Evolutionary conservation across 1,284 basidiomycete genomes (phyloP).

Genomic region (Cerioporus squamosus): DNA sequence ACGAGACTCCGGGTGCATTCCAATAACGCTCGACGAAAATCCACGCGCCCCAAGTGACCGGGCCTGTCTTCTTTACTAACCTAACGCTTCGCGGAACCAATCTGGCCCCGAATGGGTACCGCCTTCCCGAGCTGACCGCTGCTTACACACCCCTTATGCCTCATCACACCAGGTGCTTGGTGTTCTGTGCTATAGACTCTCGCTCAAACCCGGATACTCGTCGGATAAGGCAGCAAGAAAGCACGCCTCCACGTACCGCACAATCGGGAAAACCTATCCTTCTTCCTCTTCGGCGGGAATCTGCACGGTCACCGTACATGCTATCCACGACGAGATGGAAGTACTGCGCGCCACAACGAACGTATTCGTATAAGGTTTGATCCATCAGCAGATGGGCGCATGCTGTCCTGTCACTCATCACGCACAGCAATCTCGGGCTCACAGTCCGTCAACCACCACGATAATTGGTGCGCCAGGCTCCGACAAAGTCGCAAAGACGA

Average conservation of each 20-base stretch:
- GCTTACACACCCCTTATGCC: slow-evolving; percentile 16
- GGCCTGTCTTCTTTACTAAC: slow-evolving; percentile 19
- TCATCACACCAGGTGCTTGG: slow-evolving; percentile 4
- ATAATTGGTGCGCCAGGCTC: background rate
- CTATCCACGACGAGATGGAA: background rate
- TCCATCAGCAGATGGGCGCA: background rate
- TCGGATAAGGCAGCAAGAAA: background rate
- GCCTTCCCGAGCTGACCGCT: slow-evolving; percentile 15
- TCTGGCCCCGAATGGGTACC: slow-evolving; percentile 1
- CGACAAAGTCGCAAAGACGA: background rate
- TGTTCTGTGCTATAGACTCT: background rate
- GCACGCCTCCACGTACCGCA: background rate
- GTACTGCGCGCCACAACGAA: background rate
- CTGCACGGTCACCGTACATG: background rate
- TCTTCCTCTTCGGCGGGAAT: background rate
- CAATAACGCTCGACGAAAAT: slow-evolving; percentile 1
- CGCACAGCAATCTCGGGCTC: slow-evolving; percentile 3
- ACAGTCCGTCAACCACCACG: background rate
- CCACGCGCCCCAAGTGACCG: slow-evolving; percentile 11
- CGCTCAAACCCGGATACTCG: slow-evolving; percentile 1
- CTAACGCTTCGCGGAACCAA: slow-evolving; percentile 26
- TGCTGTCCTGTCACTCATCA: background rate
- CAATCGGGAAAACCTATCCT: background rate
- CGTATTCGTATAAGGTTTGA: slow-evolving; percentile 16
- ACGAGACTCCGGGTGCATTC: slow-evolving; percentile 15